Evolutionary conservation across 2,329 filamentous ascomycete genomes (phyloP).

Genomic region (Paramyrothecium roridum): DNA sequence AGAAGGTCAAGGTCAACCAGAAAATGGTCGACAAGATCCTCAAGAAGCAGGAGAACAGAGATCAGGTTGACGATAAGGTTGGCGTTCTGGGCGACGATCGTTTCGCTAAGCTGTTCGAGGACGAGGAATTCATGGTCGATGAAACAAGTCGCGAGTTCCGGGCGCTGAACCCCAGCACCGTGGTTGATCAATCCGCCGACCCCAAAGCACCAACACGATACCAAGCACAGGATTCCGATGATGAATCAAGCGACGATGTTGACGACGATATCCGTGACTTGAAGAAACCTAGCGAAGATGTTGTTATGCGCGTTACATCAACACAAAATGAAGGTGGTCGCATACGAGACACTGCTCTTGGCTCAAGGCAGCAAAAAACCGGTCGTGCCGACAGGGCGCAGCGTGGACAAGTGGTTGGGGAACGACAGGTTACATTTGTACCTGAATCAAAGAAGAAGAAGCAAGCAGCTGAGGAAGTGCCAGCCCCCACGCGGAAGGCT

Average conservation of each 20-base stretch:
- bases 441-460: constrained; percentile 55
- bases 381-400: constrained; percentile 42
- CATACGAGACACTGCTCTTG: constrained; percentile 53
- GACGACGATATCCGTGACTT: constrained; percentile 17
- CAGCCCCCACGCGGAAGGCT: constrained; percentile 28
- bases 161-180: constrained; percentile 82
- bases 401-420: constrained; percentile 52
- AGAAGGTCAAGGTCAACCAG: constrained; percentile 97
- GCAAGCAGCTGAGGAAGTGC: constrained; percentile 29
- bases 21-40: constrained; percentile 72
- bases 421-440: constrained; percentile 70
- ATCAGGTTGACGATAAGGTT: constrained; percentile 54
- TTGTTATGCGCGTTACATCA: constrained; percentile 67
- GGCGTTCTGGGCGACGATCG: constrained; percentile 79
- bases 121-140: constrained; percentile 89
- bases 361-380: constrained; percentile 50
- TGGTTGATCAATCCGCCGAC: constrained; percentile 31
- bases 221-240: constrained; percentile 38
- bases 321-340: constrained; percentile 59
- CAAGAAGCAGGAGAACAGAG: constrained; percentile 60
- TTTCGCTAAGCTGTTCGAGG: constrained; percentile 86
- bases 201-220: constrained; percentile 32
- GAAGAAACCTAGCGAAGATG: constrained; percentile 28
- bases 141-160: constrained; percentile 86
- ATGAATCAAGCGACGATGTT: constrained; percentile 40